Evolutionary conservation across 495 filamentous ascomycete species (phyloP), one percentile per base, ranked within the genome.

Genomic region (Podospora conica): DNA sequence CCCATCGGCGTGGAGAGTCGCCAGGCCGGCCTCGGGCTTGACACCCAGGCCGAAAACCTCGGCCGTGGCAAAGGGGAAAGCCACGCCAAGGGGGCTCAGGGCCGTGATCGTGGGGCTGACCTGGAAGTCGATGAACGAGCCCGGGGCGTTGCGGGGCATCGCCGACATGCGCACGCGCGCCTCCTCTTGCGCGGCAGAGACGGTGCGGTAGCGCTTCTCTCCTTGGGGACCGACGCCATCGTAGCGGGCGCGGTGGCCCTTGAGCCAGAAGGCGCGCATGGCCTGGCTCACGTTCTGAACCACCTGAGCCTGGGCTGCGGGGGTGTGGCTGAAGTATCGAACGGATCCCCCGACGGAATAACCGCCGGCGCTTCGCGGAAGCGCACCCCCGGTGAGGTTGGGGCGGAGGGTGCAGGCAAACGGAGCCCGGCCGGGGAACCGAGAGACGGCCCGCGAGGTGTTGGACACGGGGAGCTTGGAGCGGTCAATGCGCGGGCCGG

Each of bases 261-360:
- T 90, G n/a, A 96, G 78, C 76, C 88, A 88, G 76, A 98, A 97
- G 1, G 92, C 93, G 6, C 95, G 88, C 60, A 97, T 87, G 0
- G 92, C 95, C 65, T 90, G 86, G 21, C 91, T 96, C 2, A 98
- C 94, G 78, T 97, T 97, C 71, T 93, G 87, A n/a, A 98, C 83
- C 21, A 98, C 91, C 74, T 98, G 90, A 5, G 93, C 91, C 22
- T 90, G 92, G 1, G 87, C 87, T 3, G 92, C 85, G 10, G 95
- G 90, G 0, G 87, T 87, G 76, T 97, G 94, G 1, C 91, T 94
- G 81, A 98, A 98, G 77, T 91, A 93, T 58, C 95, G 84, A 18
- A 87, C 88, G 33, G 91, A 88, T 29, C 90, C 84, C 21, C 84
- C 84, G 22, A 91, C 74, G 27, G 85, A 82, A 78, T 98, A 98